Base-by-base conservation (phyloP, 108 stramenopile species). In the Aurantiochytrium sp. region DNA sequence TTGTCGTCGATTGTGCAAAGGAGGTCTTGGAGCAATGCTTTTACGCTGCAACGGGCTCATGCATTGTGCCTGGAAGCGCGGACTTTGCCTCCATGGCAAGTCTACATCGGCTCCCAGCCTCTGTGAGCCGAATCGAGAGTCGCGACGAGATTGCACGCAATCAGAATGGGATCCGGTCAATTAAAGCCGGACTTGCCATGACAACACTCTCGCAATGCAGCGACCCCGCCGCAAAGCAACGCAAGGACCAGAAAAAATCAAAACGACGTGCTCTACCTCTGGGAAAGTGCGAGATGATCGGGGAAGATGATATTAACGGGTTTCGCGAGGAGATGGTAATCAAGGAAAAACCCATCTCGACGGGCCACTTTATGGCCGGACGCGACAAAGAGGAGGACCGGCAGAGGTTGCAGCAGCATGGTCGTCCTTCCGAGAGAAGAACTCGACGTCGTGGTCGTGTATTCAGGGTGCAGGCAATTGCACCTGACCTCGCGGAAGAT, bases 21-120 rank as follows among this genome's bases (percentile, higher is more conserved):
- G 76, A 83, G 28, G 76, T 53, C 6, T 45, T 83, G 6, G 76
- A 83, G 51, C 76, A 83, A 53, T 83, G 76, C 51, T 83, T 83
- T 83, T 53, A 53, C 28, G 49, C 19, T n/a, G 51, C 76, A 1
- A 83, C 51, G 23, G 76, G 49, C 14, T 47, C 45, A 8, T 53
- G 76, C 76, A 28, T 83, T 35, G 25, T 53, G 25, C 16, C 45
- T 6, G 45, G 19, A 12, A 53, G 49, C 45, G 6, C 49, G 45
- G 76, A 83, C 45, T 83, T 53, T 83, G 76, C 51, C 23, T 12
- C 51, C 19, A 83, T 83, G 49, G 19, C n/a, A 8, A 23, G 49
- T 2, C 28, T 28, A 6, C 45, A 53, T 4, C 44, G 23, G 6
- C 12, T 83, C 14, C 28, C 51, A 6, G 19, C 51, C 51, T 83